These are phyloP conservation scores for Elsinoe perseae DNA, from an alignment of 2,329 filamentous ascomycete species.

Conservation along the genomic window DNA sequence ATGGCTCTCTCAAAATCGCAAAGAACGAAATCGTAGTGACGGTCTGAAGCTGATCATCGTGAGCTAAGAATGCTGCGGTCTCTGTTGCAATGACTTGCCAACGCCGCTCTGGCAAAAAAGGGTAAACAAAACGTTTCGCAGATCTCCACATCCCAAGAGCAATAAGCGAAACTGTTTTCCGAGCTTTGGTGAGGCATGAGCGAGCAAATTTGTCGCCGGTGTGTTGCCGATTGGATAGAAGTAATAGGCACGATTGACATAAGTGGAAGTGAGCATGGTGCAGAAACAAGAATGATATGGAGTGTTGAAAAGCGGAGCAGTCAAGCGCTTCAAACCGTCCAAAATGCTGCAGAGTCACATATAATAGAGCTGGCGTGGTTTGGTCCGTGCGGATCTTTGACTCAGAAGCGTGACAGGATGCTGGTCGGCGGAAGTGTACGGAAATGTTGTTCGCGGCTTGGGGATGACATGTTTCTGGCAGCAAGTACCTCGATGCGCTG, in stretches of 20 bases:
- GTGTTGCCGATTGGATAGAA: conserved; percentile 43
- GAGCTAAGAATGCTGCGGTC: not conserved
- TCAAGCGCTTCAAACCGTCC: not conserved
- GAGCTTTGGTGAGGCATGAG: conserved; percentile 37
- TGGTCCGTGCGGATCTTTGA: not conserved
- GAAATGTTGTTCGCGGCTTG: too few species aligned
- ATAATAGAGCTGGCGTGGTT: not conserved
- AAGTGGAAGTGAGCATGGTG: conserved; percentile 16
- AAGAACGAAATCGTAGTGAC: conserved; percentile 35
- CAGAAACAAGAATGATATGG: not conserved
- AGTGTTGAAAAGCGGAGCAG: not conserved
- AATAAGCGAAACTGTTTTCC: conserved; percentile 46
- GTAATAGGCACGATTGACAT: conserved; percentile 19
- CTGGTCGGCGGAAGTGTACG: not conserved
- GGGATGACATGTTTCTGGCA: too few species aligned
- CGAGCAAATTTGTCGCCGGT: conserved; percentile 45
- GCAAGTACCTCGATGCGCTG: not conserved
- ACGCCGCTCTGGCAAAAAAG: conserved; percentile 37
- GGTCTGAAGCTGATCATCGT: not conserved
- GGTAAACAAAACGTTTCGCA: conserved; percentile 51
- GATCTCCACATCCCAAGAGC: conserved; percentile 50
- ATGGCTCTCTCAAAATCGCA: conserved; percentile 47
- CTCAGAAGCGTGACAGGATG: not conserved
- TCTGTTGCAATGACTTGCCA: conserved; percentile 24
- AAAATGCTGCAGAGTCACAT: not conserved